Base-by-base conservation (phyloP, 139 green algal species). In the Tetradesmus obliquus region DNA sequence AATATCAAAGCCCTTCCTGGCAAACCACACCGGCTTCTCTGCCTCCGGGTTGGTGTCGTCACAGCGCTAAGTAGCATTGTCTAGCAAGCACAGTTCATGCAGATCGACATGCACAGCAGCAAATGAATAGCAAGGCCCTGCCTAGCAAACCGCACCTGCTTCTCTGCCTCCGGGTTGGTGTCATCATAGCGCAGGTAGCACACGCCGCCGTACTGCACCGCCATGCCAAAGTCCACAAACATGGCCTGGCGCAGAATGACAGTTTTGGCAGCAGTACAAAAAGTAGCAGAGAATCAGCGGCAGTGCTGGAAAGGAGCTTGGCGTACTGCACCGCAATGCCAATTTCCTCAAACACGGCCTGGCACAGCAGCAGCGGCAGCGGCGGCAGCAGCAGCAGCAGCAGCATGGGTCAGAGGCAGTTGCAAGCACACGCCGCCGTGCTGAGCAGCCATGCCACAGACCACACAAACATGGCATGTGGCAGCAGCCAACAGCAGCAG, bases 141-240 rank as follows among this genome's bases (percentile, higher is more conserved):
- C 32, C 32, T 45, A n/a, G 15, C n/a, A 15, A 10, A 22, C 15
- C 20, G 22, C 86, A 71, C 86, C 66, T 92, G 83, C 57, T 99
- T 99, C 95, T 99, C 98, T 7, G 98, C 98, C 90, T 98, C 97
- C 0, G 98, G 98, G 96, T 99, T 99, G 85, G 98, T 99, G 95
- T 99, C 93, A 89, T 99, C 98, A 92, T 96, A 99, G 66, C 98
- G 95, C 88, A 99, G 95, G 94, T 97, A 98, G 96, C 98, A 99
- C 51, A 93, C 58, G 53, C 98, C 98, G 72, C 92, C 96, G 82
- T 97, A 95, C 88, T 98, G 94, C 86, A 91, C 93, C 3, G 98
- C 98, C 93, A 99, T 96, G 66, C 98, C 98, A 97, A 99, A 99
- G 95, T 99, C 97, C 4, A 99, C 96, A 95, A 99, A 98, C 97